phyloP scores from a whole-genome alignment of 2,329 filamentous ascomycete genomes.

The Ophiocordyceps camponoti-floridani region DNA sequence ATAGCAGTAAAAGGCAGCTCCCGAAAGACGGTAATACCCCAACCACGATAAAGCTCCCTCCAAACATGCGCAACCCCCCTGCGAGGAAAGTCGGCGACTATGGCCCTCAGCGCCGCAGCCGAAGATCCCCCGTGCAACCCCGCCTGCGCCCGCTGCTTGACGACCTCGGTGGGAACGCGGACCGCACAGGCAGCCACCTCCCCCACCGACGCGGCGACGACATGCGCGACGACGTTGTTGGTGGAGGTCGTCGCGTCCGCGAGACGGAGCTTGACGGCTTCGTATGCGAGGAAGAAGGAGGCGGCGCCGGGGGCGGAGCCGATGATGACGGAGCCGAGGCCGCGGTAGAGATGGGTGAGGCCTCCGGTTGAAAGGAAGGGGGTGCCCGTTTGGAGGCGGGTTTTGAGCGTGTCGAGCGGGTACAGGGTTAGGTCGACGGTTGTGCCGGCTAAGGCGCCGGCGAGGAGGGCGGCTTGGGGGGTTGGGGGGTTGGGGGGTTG shows the following conservation, averaged over 20 bases:
- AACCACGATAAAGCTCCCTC: conserved; percentile 78
- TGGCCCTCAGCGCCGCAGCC: conserved; percentile 48
- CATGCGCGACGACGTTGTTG: conserved; percentile 36
- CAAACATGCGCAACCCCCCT: conserved; percentile 42
- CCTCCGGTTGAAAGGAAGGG: conserved; percentile 66
- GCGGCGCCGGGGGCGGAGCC: conserved; percentile 88
- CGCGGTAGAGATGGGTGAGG: conserved; percentile 82
- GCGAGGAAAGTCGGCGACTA: conserved; percentile 31
- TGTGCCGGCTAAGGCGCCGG: conserved; percentile 81
- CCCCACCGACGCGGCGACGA: conserved; percentile 69
- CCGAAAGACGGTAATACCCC: conserved; percentile 79
- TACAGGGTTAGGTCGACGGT: conserved; percentile 94
- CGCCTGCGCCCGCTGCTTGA: conserved; percentile 93
- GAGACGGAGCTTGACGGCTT: conserved; percentile 47
- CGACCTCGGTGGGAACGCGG: conserved; percentile 84
- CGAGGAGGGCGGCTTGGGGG: conserved; percentile 47
- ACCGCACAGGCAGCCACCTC: conserved; percentile 87
- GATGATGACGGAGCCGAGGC: conserved; percentile 74
- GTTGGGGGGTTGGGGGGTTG: conserved; percentile 11
- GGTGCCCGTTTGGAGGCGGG: conserved; percentile 66
- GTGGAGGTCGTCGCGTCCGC: conserved; percentile 9
- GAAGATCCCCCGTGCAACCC: conserved; percentile 59
- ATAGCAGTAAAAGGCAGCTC: conserved; percentile 96
- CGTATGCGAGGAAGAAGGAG: conserved; percentile 94
- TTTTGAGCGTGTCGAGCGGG: conserved; percentile 97